Base-by-base conservation (phyloP, 2,329 filamentous ascomycete genomes). In the Colletotrichum costaricense region DNA sequence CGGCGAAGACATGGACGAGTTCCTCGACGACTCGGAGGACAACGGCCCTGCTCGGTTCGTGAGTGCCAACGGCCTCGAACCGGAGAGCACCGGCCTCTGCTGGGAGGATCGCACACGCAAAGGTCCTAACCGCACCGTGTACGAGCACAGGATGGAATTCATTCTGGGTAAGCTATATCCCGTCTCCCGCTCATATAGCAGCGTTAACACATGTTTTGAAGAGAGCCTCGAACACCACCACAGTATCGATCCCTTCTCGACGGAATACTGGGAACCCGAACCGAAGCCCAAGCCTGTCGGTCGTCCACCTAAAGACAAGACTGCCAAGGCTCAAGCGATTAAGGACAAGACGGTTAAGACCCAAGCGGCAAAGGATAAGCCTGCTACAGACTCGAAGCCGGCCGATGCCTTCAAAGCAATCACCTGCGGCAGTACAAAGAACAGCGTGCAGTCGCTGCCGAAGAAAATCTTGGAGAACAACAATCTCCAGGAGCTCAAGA, bases 1-100 rank as follows among this genome's bases (percentile, higher is more conserved):
- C n/a, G 93, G 94, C 19, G 95, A 97, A 73, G 95, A 97, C 73
- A 93, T 98, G 92, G 94, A 95, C 4, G 95, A 92, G 22, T 98
- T 98, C 79, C 86, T 98, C 2, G 95, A 98, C 77, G 94, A 97
- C 77, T 94, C 94, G 6, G 94, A 97, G 66, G 94, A 97, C 74
- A 79, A 82, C 78, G 89, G 84, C 73, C 84, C 82, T 80, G 86
- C 83, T 75, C 86, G 81, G 88, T 89, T 86, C 85, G 89, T 80
- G 82, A 92, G 83, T 89, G 78, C 89, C 86, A 91, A 92, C 35
- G 91, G 94, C 76, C 87, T 97, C 78, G 90, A 95, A 78, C 94
- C 95, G 0, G 86, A 93, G 55, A 93, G 89, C 79, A 94, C 92
- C 4, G 97, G 96, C 0, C 84, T 98, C 11, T 97, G 93, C 80